phyloP scores from a whole-genome alignment of 2,329 filamentous ascomycete species.

The Plenodomus biglobosus region DNA sequence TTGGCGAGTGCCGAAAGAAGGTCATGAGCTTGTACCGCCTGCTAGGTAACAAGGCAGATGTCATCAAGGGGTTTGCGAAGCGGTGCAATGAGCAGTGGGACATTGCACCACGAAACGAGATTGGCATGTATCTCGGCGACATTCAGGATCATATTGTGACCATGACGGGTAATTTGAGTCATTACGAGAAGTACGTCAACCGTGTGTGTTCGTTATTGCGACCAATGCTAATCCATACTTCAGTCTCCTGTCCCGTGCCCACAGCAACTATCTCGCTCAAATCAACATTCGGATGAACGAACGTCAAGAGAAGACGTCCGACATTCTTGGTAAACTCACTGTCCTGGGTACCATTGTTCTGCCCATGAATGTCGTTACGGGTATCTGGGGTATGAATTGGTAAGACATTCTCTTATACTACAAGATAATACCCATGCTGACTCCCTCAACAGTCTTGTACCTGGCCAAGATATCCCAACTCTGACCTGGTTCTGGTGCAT shows the following conservation, averaged over 20 bases:
- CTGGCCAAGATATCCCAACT: constrained; percentile 82
- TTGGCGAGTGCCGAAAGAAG: constrained; percentile 93
- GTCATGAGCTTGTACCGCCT: constrained; percentile 95
- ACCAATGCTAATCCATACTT: constrained; percentile 12
- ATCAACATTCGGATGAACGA: constrained; percentile 99
- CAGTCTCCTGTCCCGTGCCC: constrained; percentile 85
- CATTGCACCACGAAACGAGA: constrained; percentile 90
- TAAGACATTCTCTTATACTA: constrained; percentile 9
- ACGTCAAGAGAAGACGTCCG: constrained; percentile 90
- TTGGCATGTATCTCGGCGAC: constrained; percentile 95
- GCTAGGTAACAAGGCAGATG: constrained; percentile 95
- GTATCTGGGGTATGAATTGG: constrained; percentile 95
- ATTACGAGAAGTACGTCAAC: constrained; percentile 96
- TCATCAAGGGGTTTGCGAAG: constrained; percentile 99
- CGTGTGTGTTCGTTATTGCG: constrained; percentile 22
- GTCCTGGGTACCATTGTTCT: constrained; percentile 95
- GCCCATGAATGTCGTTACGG: constrained; percentile 98
- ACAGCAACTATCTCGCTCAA: constrained; percentile 97
- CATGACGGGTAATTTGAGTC: constrained; percentile 93
- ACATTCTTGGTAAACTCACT: constrained; percentile 91
- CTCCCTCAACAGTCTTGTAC: constrained; percentile 63
- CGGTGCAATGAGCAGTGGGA: constrained; percentile 98
- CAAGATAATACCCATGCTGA: constrained; percentile 4
- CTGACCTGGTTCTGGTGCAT: constrained; percentile 56
- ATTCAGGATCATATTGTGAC: constrained; percentile 99